Percentiles rank a stretch among this genome's conserved stretches.
phyloP scores from a whole-genome alignment of 192 early-diverging fungal species.

The Phycomyces nitens region DNA sequence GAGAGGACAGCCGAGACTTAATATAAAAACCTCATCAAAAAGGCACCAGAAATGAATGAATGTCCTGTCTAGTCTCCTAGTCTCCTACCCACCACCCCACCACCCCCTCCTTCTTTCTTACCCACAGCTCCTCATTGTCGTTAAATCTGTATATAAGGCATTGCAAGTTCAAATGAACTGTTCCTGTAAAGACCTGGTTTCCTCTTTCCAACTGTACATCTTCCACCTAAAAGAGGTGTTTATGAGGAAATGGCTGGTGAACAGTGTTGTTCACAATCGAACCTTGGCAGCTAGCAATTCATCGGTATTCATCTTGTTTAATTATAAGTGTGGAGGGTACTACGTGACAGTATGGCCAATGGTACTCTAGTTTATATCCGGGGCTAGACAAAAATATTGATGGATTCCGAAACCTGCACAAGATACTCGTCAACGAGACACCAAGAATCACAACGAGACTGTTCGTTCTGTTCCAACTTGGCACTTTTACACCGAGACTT shows the following conservation, averaged over 20 bases:
- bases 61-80: neutral
- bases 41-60: neutral
- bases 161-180: constrained; percentile 73
- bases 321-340: neutral
- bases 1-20: constrained; percentile 5
- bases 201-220: constrained; percentile 45
- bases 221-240: constrained; percentile 24
- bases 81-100: neutral
- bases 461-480: no score
- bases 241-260: neutral
- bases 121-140: constrained; percentile 61
- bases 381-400: no score
- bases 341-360: neutral
- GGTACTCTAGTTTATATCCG: neutral
- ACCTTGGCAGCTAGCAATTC: neutral
- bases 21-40: constrained; percentile 7
- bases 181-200: constrained; percentile 35
- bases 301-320: neutral
- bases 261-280: neutral
- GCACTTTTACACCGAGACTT: no score
- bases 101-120: constrained; percentile 25
- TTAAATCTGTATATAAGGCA: constrained; percentile 65
- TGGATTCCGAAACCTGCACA: no score
- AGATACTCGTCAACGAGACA: no score
- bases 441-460: no score